Percentiles rank a stretch among this genome's conserved stretches.
phyloP scores from a whole-genome alignment of 768 basidiomycete species.

The Kwoniella dendrophila region DNA sequence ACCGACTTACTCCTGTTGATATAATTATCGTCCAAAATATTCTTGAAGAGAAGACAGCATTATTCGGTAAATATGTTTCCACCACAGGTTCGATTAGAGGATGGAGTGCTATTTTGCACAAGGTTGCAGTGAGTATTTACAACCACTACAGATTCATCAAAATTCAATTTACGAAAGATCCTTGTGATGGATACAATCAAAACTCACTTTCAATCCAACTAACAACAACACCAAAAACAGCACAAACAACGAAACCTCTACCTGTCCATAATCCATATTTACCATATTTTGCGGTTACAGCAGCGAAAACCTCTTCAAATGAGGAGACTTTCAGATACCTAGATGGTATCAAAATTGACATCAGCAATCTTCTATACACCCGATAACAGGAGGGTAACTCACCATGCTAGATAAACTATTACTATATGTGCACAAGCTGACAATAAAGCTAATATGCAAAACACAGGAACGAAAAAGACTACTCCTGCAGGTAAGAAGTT shows the following conservation, averaged over 20 bases:
- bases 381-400: conserved; percentile 11
- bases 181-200: background rate
- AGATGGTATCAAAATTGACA: background rate
- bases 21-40: conserved; percentile 45
- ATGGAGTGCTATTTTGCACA: conserved; percentile 41
- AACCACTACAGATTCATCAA: conserved; percentile 6
- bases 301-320: conserved; percentile 51
- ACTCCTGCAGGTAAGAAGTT: conserved; percentile 54
- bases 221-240: conserved; percentile 41
- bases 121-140: no score
- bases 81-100: conserved; percentile 45
- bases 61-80: conserved; percentile 32
- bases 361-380: background rate
- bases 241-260: conserved; percentile 34
- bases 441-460: conserved; percentile 44
- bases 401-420: conserved; percentile 53
- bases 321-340: conserved; percentile 54
- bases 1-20: conserved; percentile 37
- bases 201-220: conserved; percentile 51
- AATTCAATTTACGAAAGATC: background rate
- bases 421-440: conserved; percentile 54
- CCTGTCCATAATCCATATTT: conserved; percentile 45
- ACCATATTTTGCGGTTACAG: conserved; percentile 39
- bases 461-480: conserved; percentile 50
- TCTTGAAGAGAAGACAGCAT: conserved; percentile 33